Evolutionary conservation across 2,329 filamentous ascomycete genomes (phyloP).

Genomic region (Coleophoma crateriformis): DNA sequence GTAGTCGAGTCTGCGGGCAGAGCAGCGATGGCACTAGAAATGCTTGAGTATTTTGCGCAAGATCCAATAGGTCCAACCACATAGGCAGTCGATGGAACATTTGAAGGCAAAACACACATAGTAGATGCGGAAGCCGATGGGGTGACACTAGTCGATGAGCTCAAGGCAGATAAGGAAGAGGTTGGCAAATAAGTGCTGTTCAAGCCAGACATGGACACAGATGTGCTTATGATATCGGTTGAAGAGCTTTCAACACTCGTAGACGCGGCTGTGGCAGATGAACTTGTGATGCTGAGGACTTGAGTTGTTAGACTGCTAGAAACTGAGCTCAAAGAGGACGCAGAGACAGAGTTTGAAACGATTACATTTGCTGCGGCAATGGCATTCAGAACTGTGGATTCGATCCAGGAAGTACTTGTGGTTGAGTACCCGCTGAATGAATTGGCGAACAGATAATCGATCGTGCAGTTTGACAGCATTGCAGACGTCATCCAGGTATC

Average conservation of each 20-base stretch:
- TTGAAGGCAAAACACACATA: neutral
- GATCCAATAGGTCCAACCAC: conserved; percentile 30
- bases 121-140: neutral
- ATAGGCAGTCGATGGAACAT: conserved; percentile 4
- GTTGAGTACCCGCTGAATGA: conserved; percentile 28
- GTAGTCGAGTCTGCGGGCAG: conserved; percentile 4
- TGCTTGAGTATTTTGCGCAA: conserved; percentile 30
- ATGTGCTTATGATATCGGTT: too few species aligned
- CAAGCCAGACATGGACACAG: too few species aligned
- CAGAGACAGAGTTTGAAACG: neutral
- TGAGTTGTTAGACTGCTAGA: conserved; percentile 5
- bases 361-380: conserved; percentile 25
- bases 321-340: conserved; percentile 4
- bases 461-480: conserved; percentile 22
- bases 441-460: conserved; percentile 25
- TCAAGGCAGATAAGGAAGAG: neutral
- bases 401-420: conserved; percentile 30
- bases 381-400: conserved; percentile 25
- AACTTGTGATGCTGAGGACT: conserved; percentile 1
- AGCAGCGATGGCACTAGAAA: conserved; percentile 32
- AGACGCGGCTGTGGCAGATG: conserved; percentile 3
- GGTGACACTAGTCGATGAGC: neutral
- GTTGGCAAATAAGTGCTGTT: neutral
- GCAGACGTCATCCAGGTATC: conserved; percentile 24
- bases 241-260: neutral